Percentiles rank a stretch among this genome's conserved stretches.
phyloP scores from a whole-genome alignment of 1,284 basidiomycete species.

The Cutaneotrichosporon sp. region DNA sequence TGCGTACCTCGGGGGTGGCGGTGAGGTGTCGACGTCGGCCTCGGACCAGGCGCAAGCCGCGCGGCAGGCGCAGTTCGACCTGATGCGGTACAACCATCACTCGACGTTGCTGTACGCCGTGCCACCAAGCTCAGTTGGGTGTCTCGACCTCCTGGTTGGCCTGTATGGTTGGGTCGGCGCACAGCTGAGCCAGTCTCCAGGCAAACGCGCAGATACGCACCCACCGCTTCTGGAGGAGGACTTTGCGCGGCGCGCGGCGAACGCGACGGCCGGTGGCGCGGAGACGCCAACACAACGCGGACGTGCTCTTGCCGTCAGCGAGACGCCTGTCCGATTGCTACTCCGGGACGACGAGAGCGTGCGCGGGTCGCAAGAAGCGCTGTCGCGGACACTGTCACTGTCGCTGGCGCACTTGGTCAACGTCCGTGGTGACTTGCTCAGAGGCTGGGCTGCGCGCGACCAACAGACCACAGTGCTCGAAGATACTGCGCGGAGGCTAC shows the following conservation, averaged over 20 bases:
- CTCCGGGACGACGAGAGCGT: slow-evolving; percentile 17
- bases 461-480: slow-evolving; percentile 34
- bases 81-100: slow-evolving; percentile 43
- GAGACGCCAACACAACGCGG: slow-evolving; percentile 21
- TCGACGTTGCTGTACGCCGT: slow-evolving; percentile 45
- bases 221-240: slow-evolving; percentile 8
- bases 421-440: slow-evolving; percentile 29
- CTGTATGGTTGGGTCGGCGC: slow-evolving; percentile 44
- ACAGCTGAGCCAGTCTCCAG: slow-evolving; percentile 25
- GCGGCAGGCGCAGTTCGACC: slow-evolving; percentile 41
- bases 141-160: slow-evolving; percentile 42
- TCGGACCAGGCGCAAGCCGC: slow-evolving; percentile 37
- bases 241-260: slow-evolving; percentile 5
- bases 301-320: slow-evolving; percentile 15
- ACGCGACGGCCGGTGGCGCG: background rate
- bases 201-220: slow-evolving; percentile 16
- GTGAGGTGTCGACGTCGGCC: slow-evolving; percentile 3
- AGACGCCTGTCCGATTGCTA: slow-evolving; percentile 21
- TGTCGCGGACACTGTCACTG: slow-evolving; percentile 29
- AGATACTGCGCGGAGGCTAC: slow-evolving; percentile 8
- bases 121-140: slow-evolving; percentile 43
- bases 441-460: slow-evolving; percentile 37
- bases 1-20: slow-evolving; percentile 24
- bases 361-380: slow-evolving; percentile 12
- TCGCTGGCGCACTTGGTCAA: slow-evolving; percentile 31